These are phyloP conservation scores for Cercospora sp. DNA, from an alignment of 2,329 filamentous ascomycete species.

Conservation along the genomic window DNA sequence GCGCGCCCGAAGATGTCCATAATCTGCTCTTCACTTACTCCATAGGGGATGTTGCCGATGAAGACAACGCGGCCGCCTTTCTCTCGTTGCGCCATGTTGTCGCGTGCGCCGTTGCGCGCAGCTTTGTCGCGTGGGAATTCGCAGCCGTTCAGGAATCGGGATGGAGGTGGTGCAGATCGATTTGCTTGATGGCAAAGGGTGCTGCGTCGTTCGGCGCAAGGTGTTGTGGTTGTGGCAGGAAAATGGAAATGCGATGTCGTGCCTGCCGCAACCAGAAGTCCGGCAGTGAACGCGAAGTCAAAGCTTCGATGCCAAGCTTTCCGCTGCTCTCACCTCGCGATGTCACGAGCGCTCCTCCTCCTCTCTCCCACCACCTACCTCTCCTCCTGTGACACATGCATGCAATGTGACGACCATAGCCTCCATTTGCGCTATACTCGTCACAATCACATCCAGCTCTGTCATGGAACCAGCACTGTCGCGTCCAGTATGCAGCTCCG, in stretches of 20 bases:
- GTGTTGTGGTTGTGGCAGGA: neutral
- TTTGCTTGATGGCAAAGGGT: neutral
- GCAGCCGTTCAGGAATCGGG: neutral
- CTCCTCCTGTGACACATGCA: neutral
- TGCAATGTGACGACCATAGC: neutral
- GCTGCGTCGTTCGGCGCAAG: neutral
- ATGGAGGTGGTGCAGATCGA: neutral
- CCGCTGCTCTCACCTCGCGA: neutral
- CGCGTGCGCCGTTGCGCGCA: conserved; percentile 45
- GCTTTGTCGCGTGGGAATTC: neutral
- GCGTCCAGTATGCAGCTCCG: neutral
- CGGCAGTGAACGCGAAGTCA: neutral
- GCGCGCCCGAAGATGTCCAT: conserved; percentile 88
- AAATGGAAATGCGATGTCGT: neutral
- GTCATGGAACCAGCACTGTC: neutral
- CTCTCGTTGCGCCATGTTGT: conserved; percentile 50
- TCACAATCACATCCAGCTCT: neutral
- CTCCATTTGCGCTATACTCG: neutral
- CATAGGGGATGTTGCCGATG: conserved; percentile 83
- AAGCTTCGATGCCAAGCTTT: neutral
- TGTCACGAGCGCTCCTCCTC: neutral
- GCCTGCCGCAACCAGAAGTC: neutral
- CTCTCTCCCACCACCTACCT: neutral
- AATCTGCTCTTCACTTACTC: conserved; percentile 93
- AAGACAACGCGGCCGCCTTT: conserved; percentile 78